These are phyloP conservation scores for Anaeromyces robustus DNA, from an alignment of 192 early-diverging fungal genomes.

Conservation along the genomic window DNA sequence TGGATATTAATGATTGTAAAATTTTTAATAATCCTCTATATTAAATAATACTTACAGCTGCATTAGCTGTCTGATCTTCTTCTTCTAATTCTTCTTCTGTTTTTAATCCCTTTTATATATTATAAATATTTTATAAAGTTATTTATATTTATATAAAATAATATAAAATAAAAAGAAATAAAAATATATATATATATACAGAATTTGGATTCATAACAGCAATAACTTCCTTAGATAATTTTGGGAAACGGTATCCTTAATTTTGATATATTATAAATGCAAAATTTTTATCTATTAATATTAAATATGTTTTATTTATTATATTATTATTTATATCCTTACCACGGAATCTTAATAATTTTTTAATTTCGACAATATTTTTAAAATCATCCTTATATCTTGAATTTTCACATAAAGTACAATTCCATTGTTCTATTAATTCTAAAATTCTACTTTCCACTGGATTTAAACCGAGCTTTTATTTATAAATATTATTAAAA, in stretches of 20 bases:
- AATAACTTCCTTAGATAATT: slow-evolving; percentile 33
- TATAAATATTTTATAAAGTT: not conserved
- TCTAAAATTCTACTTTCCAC: slow-evolving; percentile 77
- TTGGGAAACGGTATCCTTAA: slow-evolving; percentile 62
- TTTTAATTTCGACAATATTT: slow-evolving; percentile 91
- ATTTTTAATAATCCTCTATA: too few relatives aligned
- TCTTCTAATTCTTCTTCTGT: slow-evolving; percentile 88
- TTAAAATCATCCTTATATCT: slow-evolving; percentile 85
- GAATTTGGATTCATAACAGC: slow-evolving; percentile 30
- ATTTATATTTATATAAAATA: not conserved
- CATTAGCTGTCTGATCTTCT: slow-evolving; percentile 74
- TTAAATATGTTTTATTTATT: slow-evolving; percentile 6
- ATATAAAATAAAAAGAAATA: too few relatives aligned
- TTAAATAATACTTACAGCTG: slow-evolving; percentile 42
- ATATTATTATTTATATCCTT: not conserved
- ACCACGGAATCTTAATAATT: slow-evolving; percentile 78
- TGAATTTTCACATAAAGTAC: slow-evolving; percentile 67
- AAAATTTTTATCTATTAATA: too few relatives aligned
- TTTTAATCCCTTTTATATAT: slow-evolving; percentile 45
- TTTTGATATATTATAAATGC: not conserved
- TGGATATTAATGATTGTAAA: too few relatives aligned
- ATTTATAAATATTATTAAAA: not conserved
- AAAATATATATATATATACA: slow-evolving; percentile 5
- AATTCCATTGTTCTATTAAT: slow-evolving; percentile 88
- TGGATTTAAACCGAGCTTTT: slow-evolving; percentile 38